Evolutionary conservation across 495 filamentous ascomycete species (phyloP), one percentile per base, ranked within the genome.

Genomic region (Aspergillus kassunensis): DNA sequence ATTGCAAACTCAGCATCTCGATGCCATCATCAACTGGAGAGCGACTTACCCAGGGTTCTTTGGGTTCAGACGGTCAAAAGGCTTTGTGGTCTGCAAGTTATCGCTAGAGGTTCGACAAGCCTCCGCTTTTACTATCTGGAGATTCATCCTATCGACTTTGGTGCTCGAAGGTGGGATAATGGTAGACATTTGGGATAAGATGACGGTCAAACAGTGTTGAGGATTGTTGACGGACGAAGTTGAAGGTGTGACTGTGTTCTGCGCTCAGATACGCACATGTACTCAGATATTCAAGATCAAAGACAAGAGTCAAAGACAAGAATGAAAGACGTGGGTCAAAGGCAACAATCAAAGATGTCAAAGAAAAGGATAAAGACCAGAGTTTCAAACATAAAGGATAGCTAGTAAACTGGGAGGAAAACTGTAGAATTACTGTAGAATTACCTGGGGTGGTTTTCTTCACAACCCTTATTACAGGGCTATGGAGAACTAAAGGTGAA

Each of bases 391-490:
- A n/a, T n/a, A n/a, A n/a, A n/a, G n/a, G n/a, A n/a, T n/a, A n/a
- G n/a, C n/a, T n/a, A n/a, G n/a, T n/a, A n/a, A n/a, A n/a, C n/a
- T n/a, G n/a, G n/a, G n/a, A n/a, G n/a, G n/a, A n/a, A n/a, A n/a
- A n/a, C n/a, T n/a, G n/a, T n/a, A n/a, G n/a, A n/a, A n/a, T n/a
- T n/a, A n/a, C n/a, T n/a, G n/a, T n/a, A n/a, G n/a, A n/a, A n/a
- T n/a, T n/a, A n/a, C n/a, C n/a, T n/a, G n/a, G n/a, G n/a, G n/a
- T n/a, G n/a, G n/a, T n/a, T n/a, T n/a, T n/a, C n/a, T n/a, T n/a
- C n/a, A n/a, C n/a, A n/a, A n/a, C n/a, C n/a, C 12, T 57, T 83
- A 57, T 57, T 85, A 12, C 79, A 81, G 50, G 74, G 71, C 51
- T 80, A 84, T 55, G 80, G 81, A 4, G 60, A 70, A 19, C 39